Base-by-base conservation (phyloP, 2,329 filamentous ascomycete genomes). In the Lasiodiplodia citricola region DNA sequence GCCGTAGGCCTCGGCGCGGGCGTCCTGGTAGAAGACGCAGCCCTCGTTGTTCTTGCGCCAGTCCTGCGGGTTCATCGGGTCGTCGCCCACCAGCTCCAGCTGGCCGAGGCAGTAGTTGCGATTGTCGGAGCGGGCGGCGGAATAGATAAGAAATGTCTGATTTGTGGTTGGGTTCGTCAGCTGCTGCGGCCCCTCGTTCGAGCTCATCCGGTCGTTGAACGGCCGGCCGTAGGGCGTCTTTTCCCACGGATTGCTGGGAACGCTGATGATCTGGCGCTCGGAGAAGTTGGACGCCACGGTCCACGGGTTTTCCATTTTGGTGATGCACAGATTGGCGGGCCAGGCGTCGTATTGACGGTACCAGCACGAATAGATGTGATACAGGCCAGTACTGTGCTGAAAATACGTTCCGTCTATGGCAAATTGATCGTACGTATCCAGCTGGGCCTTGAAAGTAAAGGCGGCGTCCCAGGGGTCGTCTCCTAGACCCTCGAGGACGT, bases 381-480 rank as follows among this genome's bases (percentile, higher is more conserved):
- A 80, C 3, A 81, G 70, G 16, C 74, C 70, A 67, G 73, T 69
- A 65, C 68, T 44, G 72, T 86, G 81, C 68, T 80, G 76, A 73
- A 86, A 85, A 74, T 86, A 86, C 0, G 84, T 86, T 0, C 84
- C 84, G 67, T 86, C 84, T 69, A 86, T 86, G 25, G 84, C 83
- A 71, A 86, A 86, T 69, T 86, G 84, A 70, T 86, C 79, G 71
- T 80, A 86, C 0, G 84, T 86, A 71, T 86, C 76, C 21, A 86
- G 77, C 71, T 84, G 77, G 50, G 79, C 72, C 66, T 85, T 84
- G 74, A 83, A 77, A 3, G 75, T 79, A 72, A 82, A 86, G 37
- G 75, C 75, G 18, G 81, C 79, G 0, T 75, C 76, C 84, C 83
- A 86, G 0, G 83, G 82, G 71, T 85, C 81, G 1, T 77, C 71